phyloP scores from a whole-genome alignment of 2,329 filamentous ascomycete species.

The Aspergillus felis region DNA sequence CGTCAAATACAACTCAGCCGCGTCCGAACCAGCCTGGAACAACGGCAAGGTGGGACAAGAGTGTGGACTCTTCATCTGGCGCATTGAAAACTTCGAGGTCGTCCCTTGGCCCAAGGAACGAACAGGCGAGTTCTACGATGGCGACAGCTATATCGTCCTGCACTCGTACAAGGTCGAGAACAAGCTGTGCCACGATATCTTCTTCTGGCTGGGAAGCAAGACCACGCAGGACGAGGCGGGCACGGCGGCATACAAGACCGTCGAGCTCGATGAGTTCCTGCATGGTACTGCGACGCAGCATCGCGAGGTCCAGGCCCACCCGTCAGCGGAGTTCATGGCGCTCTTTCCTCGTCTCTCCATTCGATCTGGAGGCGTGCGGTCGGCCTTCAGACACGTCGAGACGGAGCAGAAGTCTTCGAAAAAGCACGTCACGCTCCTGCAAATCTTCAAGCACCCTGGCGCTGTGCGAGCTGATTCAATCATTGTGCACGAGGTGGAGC shows the following conservation, averaged over 20 bases:
- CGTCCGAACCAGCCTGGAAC: conserved; percentile 65
- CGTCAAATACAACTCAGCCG: conserved; percentile 64
- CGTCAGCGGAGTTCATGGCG: conserved; percentile 57
- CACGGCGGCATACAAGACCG: conserved; percentile 65
- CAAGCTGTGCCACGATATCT: conserved; percentile 60
- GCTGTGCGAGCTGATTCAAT: conserved; percentile 47
- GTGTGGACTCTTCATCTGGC: conserved; percentile 60
- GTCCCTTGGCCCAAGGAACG: conserved; percentile 56
- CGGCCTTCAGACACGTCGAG: conserved; percentile 63
- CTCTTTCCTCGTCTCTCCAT: conserved; percentile 61
- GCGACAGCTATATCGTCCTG: conserved; percentile 65
- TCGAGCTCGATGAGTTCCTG: conserved; percentile 66
- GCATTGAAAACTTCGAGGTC: conserved; percentile 64
- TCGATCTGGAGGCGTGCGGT: conserved; percentile 56
- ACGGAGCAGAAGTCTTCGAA: conserved; percentile 33
- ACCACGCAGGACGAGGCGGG: conserved; percentile 67
- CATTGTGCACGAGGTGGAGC: conserved; percentile 62
- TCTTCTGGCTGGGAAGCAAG: conserved; percentile 65
- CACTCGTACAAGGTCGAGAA: conserved; percentile 54
- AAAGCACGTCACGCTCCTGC: conserved; percentile 54
- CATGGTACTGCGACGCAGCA: conserved; percentile 60
- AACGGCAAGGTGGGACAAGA: conserved; percentile 51
- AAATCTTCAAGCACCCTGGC: conserved; percentile 59
- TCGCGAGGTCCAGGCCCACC: conserved; percentile 58
- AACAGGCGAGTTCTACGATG: conserved; percentile 61